A percentile compares a stretch with the other conserved stretches of the same genome.
phyloP scores from a whole-genome alignment of 768 basidiomycete species.

The Tephrocybe sp. region DNA sequence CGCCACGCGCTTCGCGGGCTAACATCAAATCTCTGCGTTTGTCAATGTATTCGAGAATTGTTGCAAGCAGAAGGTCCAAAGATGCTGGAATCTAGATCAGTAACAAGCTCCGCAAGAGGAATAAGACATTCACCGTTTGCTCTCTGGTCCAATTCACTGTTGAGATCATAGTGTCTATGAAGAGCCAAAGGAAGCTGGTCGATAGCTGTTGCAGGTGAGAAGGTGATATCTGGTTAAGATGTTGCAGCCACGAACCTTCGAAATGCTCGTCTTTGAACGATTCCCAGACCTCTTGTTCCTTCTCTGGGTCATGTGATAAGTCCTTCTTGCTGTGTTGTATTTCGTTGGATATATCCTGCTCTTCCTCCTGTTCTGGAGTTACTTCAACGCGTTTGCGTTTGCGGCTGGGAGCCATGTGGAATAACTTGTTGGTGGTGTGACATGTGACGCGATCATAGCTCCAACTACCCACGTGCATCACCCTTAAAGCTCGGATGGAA shows the following conservation, averaged over 20 bases:
- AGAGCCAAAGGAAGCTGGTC: slow-evolving; percentile 78
- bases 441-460: not conserved
- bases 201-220: slow-evolving; percentile 46
- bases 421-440: slow-evolving; percentile 1
- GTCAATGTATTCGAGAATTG: slow-evolving; percentile 47
- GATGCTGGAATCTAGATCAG: slow-evolving; percentile 30
- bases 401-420: slow-evolving; percentile 27
- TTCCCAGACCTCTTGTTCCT: slow-evolving; percentile 71
- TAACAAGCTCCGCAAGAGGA: slow-evolving; percentile 11
- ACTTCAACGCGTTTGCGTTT: slow-evolving; percentile 51
- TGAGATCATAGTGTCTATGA: slow-evolving; percentile 66
- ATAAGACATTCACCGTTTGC: slow-evolving; percentile 42
- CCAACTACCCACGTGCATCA: slow-evolving; percentile 9
- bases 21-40: slow-evolving; percentile 20
- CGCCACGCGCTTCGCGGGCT: no score
- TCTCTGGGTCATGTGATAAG: slow-evolving; percentile 32
- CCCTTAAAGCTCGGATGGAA: not conserved
- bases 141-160: slow-evolving; percentile 74
- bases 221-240: not conserved
- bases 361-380: slow-evolving; percentile 29
- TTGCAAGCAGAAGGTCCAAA: slow-evolving; percentile 39
- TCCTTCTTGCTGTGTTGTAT: slow-evolving; percentile 25
- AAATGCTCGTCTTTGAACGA: slow-evolving; percentile 76
- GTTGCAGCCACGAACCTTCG: slow-evolving; percentile 51
- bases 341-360: slow-evolving; percentile 14